Base-by-base conservation (phyloP, 140 eudicot genomes). In the Cichorium intybus region DNA sequence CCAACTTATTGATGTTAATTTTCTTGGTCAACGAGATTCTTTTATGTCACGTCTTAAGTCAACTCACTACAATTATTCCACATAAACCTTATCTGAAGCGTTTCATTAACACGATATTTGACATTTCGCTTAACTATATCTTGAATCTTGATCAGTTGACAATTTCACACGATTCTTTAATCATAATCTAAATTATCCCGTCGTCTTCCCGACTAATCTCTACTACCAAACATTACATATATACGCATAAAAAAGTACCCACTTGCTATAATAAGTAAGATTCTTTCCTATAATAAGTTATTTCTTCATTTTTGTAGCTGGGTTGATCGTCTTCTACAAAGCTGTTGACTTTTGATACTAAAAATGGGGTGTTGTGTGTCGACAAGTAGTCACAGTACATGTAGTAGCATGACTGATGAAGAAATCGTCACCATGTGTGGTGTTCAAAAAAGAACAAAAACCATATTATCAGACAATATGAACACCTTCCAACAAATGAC, bases 381-480 rank as follows among this genome's bases (percentile, higher is more conserved):
- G n/a, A 77, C 82, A 62, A 77, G 82, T 71, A 71, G 82, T 68
- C 50, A 54, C 61, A 91, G 96, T 74, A 75, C 75, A 64, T 76
- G 87, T 68, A 93, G 97, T 71, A 93, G 95, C 72, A 66, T 77
- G 68, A 89, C 90, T 62, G 80, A 93, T 74, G 99, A 85, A 56
- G 97, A 93, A 60, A 50, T 24, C 14, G 69, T 86, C 66, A 64
- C 76, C 33, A 66, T 80, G 55, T 83, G 78, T 54, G 72, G 77
- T 55, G 70, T 87, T 28, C 68, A 79, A 47, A 93, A 81, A 52
- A 80, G 88, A 68, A 66, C 74, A 9, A 80, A 80, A 76, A 85
- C 80, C 73, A 86, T 81, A 41, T 85, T 85, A 65, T 70, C 90
- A 7, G 80, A 88, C 55, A 94, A 89, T 47, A 66, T 73, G 69